Percentiles rank a stretch among this genome's conserved stretches.
These are phyloP conservation scores for Fusarium palustre DNA, from an alignment of 2,329 filamentous ascomycete genomes.

Conservation along the genomic window DNA sequence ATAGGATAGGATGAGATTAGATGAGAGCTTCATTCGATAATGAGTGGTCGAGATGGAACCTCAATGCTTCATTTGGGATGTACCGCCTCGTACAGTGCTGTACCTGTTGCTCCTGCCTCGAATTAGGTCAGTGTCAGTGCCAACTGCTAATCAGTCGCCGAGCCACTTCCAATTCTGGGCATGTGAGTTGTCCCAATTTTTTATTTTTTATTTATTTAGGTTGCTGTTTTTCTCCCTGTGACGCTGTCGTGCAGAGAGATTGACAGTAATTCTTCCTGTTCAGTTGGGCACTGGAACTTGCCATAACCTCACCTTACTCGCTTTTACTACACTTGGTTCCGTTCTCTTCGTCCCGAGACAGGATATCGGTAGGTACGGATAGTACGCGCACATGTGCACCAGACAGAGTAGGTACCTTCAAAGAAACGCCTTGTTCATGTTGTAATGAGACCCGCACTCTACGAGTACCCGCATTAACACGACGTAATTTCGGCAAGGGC, in stretches of 20 bases:
- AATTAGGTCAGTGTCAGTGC: slow-evolving; percentile 14
- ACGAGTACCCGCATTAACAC: slow-evolving; percentile 43
- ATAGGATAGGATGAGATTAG: slow-evolving; percentile 35
- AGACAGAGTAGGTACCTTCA: slow-evolving; percentile 1
- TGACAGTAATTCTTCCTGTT: slow-evolving; percentile 18
- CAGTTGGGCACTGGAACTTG: slow-evolving; percentile 31
- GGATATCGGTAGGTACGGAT: slow-evolving; percentile 2
- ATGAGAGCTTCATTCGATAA: slow-evolving; percentile 39
- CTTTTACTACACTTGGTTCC: neutral
- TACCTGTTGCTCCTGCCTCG: slow-evolving; percentile 16
- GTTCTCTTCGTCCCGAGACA: neutral
- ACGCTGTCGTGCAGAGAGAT: slow-evolving; percentile 5
- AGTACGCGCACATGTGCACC: neutral
- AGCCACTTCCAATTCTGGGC: slow-evolving; percentile 29
- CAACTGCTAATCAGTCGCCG: slow-evolving; percentile 12
- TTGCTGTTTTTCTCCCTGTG: slow-evolving; percentile 1
- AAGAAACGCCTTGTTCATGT: slow-evolving; percentile 15
- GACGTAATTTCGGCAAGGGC: slow-evolving; percentile 47
- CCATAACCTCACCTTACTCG: slow-evolving; percentile 12
- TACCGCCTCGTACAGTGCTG: neutral
- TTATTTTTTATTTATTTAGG: slow-evolving; percentile 3
- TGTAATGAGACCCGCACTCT: slow-evolving; percentile 47
- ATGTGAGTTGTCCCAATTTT: slow-evolving; percentile 23
- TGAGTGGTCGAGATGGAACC: slow-evolving; percentile 30
- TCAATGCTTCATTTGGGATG: slow-evolving; percentile 22